phyloP scores from a whole-genome alignment of 805 yeast species.

The Wickerhamiella spandovensis region DNA sequence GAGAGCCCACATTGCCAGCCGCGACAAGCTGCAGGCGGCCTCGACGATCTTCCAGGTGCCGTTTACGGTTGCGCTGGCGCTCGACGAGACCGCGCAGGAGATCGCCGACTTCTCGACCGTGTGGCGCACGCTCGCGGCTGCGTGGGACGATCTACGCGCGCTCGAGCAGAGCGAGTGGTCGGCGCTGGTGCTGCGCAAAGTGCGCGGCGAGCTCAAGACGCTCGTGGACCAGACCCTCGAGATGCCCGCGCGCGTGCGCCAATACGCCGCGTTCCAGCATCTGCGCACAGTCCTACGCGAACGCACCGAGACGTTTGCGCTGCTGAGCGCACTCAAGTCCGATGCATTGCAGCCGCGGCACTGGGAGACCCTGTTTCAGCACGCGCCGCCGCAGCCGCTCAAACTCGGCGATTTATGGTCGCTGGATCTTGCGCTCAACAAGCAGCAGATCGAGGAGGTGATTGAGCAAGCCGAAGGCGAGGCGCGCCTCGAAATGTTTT shows the following conservation, averaged over 20 bases:
- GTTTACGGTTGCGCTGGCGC: constrained; percentile 10
- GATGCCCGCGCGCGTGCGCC: constrained; percentile 47
- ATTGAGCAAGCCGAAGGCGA: constrained; percentile 63
- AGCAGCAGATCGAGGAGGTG: constrained; percentile 33
- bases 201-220: constrained; percentile 39
- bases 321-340: constrained; percentile 29
- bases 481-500: constrained; percentile 43
- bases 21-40: constrained; percentile 23
- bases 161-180: constrained; percentile 38
- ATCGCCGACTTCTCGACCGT: constrained; percentile 42
- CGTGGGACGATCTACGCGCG: constrained; percentile 35
- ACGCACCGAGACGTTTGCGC: constrained; percentile 20
- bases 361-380: constrained; percentile 38
- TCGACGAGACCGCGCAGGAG: constrained; percentile 33
- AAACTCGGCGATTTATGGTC: constrained; percentile 51
- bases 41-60: constrained; percentile 26
- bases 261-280: constrained; percentile 53
- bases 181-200: constrained; percentile 30
- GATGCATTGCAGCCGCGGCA: constrained; percentile 52
- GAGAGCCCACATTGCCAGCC: constrained; percentile 7
- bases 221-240: constrained; percentile 33
- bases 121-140: constrained; percentile 46
- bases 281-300: constrained; percentile 35
- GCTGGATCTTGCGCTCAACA: constrained; percentile 36
- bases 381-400: constrained; percentile 18